Percentiles rank a stretch among this genome's conserved stretches.
Conservation (phyloP, 2,329 filamentous ascomycete genomes). For the Arthrobotrys conoides region DNA sequence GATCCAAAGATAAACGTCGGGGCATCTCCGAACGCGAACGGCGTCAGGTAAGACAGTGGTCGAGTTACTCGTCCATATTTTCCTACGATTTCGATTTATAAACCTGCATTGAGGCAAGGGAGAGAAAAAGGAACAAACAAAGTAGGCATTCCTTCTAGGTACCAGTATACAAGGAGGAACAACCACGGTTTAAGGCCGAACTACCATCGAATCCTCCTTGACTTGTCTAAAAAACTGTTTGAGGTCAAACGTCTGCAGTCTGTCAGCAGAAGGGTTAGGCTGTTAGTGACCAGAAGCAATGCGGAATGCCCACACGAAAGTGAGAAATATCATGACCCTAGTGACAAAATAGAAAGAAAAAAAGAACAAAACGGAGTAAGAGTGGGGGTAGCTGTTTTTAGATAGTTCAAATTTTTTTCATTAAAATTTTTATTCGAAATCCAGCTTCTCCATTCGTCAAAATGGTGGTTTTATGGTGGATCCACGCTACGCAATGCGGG, state of each 20-base stretch:
- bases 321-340: constrained; percentile 21
- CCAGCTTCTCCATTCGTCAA: constrained; percentile 57
- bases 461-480: constrained; percentile 13
- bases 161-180: constrained; percentile 2
- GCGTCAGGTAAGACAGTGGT: constrained; percentile 51
- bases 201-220: neutral
- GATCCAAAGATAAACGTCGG: constrained; percentile 41
- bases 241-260: constrained; percentile 24
- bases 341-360: constrained; percentile 19
- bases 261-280: constrained; percentile 27
- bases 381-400: constrained; percentile 46
- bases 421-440: constrained; percentile 22
- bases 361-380: neutral
- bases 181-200: constrained; percentile 19
- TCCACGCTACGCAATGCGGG: constrained; percentile 41
- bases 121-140: neutral
- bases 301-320: constrained; percentile 58
- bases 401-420: neutral
- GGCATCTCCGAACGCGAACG: constrained; percentile 60
- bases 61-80: constrained; percentile 12
- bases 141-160: constrained; percentile 10
- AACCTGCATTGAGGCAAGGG: constrained; percentile 17
- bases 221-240: constrained; percentile 14
- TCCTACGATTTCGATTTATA: constrained; percentile 23
- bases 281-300: constrained; percentile 43